Evolutionary conservation across 768 basidiomycete species (phyloP), one percentile per base, ranked within the genome.

Genomic region (Dacryopinax primogenitus): DNA sequence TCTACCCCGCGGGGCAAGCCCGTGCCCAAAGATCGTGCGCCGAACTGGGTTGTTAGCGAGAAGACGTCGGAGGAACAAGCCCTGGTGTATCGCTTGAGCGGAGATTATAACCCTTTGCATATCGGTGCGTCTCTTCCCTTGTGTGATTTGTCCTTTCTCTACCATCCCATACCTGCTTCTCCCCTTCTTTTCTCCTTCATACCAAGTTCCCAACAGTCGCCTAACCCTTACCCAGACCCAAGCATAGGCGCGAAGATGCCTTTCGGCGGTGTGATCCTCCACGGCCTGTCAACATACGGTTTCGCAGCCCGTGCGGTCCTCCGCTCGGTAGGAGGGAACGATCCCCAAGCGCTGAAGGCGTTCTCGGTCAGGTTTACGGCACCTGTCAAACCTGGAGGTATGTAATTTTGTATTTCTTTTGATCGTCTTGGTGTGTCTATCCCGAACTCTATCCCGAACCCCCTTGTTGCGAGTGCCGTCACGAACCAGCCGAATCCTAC

Each of bases 181-280:
- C 18, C 41, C 41, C 7, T 23, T 44, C 18, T 7, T n/a, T n/a
- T n/a, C n/a, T n/a, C n/a, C n/a, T n/a, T n/a, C n/a, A n/a, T n/a
- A n/a, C n/a, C n/a, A n/a, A n/a, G 16, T 39, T 58, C 2, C 1
- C 15, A 64, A 41, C 33, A 63, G 63, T 30, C 12, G 21, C 18
- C 3, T 13, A 23, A 23, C 62, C 28, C 36, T n/a, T 34, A 32
- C 26, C 34, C 71, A 87, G 90, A 92, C 76, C 88, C 90, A 1
- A 73, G 71, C 15, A 83, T 89, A 37, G 91, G 90, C n/a, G 73
- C 83, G 68, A 79, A 78, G 7, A 79, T 84, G 18, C 89, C 90
- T 12, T 92, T 94, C 70, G 88, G 88, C 1, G 91, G 86, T 61
- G 84, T 86, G 36, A 92, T 94, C 70, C 80, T 93, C 1, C 91